These are phyloP conservation scores for Fusarium sp. DNA, from an alignment of 2,329 filamentous ascomycete species.

Conservation along the genomic window DNA sequence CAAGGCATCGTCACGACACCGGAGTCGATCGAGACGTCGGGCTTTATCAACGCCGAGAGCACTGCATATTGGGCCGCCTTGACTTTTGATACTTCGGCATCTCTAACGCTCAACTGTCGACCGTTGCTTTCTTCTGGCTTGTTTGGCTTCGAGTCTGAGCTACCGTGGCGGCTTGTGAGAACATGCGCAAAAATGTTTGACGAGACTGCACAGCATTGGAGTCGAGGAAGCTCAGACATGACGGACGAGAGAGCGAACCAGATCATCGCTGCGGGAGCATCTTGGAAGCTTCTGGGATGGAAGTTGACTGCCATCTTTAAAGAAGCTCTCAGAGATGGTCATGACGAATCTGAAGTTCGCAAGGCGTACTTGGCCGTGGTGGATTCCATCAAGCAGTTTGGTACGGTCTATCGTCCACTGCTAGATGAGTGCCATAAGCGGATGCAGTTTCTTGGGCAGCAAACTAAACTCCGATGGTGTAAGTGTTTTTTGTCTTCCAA, in stretches of 20 bases:
- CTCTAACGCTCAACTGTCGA: slow-evolving; percentile 53
- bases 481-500: background rate
- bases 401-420: slow-evolving; percentile 40
- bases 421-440: slow-evolving; percentile 45
- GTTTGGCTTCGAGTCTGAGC: slow-evolving; percentile 45
- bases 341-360: slow-evolving; percentile 44
- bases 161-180: slow-evolving; percentile 44
- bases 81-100: slow-evolving; percentile 54
- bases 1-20: slow-evolving; percentile 38
- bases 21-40: slow-evolving; percentile 42
- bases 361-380: slow-evolving; percentile 40
- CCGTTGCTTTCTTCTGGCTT: slow-evolving; percentile 53
- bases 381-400: slow-evolving; percentile 43
- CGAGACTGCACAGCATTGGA: slow-evolving; percentile 42
- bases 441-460: slow-evolving; percentile 46
- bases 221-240: slow-evolving; percentile 38
- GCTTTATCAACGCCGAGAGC: slow-evolving; percentile 52
- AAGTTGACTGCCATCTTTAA: slow-evolving; percentile 47
- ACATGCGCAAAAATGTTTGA: slow-evolving; percentile 45
- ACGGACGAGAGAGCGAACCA: slow-evolving; percentile 47
- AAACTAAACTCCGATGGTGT: slow-evolving; percentile 48
- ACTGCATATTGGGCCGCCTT: slow-evolving; percentile 55
- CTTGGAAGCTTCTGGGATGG: slow-evolving; percentile 47
- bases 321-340: slow-evolving; percentile 46
- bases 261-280: slow-evolving; percentile 42